phyloP scores from a whole-genome alignment of 441 rosid genomes.

The Breynia disticha region DNA sequence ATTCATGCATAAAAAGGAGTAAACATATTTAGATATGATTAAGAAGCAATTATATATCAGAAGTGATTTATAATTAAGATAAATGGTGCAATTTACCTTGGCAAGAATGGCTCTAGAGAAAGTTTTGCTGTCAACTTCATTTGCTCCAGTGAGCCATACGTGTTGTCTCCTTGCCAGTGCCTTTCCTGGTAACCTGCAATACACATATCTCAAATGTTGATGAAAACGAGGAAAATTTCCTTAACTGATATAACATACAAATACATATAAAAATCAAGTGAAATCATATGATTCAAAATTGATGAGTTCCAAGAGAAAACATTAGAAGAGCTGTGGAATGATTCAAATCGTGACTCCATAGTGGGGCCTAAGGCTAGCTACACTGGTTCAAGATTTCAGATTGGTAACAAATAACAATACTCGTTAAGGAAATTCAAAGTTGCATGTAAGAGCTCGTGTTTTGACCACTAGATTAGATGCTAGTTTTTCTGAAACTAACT shows the following conservation, averaged over 20 bases:
- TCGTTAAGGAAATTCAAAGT: not conserved
- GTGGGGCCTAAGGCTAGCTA: not conserved
- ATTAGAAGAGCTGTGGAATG: not conserved
- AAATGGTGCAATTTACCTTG: constrained; percentile 39
- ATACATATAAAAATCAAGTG: too few species aligned
- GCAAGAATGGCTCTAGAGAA: constrained; percentile 91
- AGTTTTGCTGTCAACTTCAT: constrained; percentile 79
- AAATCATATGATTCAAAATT: too few species aligned
- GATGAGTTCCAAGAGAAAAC: not conserved
- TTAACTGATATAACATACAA: too few species aligned
- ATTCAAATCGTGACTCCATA: not conserved
- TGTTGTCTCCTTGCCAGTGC: constrained; percentile 75
- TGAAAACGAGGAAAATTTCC: not conserved
- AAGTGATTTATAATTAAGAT: not conserved
- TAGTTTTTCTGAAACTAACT: not conserved
- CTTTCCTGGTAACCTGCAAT: constrained; percentile 81
- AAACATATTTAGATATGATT: not conserved
- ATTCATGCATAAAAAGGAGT: constrained; percentile 11
- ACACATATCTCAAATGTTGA: not conserved
- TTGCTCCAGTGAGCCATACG: constrained; percentile 80
- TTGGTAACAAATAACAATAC: too few species aligned
- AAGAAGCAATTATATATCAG: too few species aligned
- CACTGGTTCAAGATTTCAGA: not conserved
- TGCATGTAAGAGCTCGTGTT: too few species aligned
- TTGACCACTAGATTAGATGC: not conserved